These are phyloP conservation scores for Chrysanthemum seticuspe DNA, from an alignment of 129 eudicot species.

Conservation along the genomic window DNA sequence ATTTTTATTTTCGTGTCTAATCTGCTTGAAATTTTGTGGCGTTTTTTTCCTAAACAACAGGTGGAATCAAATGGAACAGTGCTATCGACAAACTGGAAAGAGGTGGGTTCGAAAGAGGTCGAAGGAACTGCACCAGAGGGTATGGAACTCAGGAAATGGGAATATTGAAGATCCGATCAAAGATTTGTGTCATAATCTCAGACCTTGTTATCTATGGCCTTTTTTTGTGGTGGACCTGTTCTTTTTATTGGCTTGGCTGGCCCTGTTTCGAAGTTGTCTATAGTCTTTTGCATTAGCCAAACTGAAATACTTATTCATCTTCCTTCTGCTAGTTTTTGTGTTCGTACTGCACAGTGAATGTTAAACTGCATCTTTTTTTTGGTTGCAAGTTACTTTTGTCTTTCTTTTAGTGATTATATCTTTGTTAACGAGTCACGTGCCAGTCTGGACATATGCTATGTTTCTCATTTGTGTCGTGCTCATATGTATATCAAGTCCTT, in stretches of 20 bases:
- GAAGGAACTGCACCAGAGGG: slow-evolving; percentile 92
- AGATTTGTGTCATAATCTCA: slow-evolving; percentile 8
- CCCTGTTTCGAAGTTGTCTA: slow-evolving; percentile 19
- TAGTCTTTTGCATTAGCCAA: slow-evolving; percentile 23
- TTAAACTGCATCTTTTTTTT: neutral
- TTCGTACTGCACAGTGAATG: neutral
- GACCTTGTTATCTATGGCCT: neutral
- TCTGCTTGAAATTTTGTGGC: too few species aligned
- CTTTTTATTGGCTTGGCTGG: slow-evolving; percentile 4
- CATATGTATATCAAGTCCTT: too few species aligned
- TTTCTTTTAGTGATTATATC: neutral
- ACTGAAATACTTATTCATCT: slow-evolving; percentile 8
- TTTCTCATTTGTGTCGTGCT: too few species aligned
- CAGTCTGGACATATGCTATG: too few species aligned
- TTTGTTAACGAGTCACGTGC: neutral
- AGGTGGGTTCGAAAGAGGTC: slow-evolving; percentile 80
- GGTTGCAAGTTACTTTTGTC: neutral
- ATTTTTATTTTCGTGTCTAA: neutral
- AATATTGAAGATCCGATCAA: slow-evolving; percentile 33
- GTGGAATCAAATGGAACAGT: slow-evolving; percentile 94
- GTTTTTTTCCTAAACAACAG: slow-evolving; percentile 29
- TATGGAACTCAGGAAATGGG: slow-evolving; percentile 92
- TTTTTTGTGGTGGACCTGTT: slow-evolving; percentile 6
- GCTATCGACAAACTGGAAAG: slow-evolving; percentile 94
- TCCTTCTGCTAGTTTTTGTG: slow-evolving; percentile 12